Evolutionary conservation across 108 stramenopile genomes (phyloP).

Genomic region (Seminavis robusta): DNA sequence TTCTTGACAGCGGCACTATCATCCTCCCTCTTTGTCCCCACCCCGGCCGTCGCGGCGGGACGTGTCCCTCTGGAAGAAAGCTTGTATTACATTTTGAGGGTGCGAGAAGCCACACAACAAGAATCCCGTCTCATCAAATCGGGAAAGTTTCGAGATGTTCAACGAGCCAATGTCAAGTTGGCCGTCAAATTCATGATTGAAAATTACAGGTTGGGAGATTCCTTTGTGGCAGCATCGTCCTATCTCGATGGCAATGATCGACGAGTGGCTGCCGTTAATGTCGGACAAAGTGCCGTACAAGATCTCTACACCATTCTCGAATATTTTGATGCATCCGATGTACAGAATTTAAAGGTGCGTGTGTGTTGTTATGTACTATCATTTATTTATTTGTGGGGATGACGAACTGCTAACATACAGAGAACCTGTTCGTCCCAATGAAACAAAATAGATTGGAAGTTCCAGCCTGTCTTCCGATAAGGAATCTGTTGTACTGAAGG

Average conservation of each 20-base stretch:
- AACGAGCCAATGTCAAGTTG: constrained; percentile 86
- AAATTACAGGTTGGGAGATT: constrained; percentile 76
- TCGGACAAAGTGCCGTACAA: constrained; percentile 65
- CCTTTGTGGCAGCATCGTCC: constrained; percentile 60
- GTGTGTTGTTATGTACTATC: background rate
- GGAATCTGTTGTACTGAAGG: constrained; percentile 67
- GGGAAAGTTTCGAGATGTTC: constrained; percentile 87
- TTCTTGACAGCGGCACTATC: too few relatives aligned
- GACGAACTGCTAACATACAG: background rate
- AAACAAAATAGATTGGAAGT: constrained; percentile 25
- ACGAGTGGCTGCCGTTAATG: constrained; percentile 52
- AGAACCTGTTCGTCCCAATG: background rate
- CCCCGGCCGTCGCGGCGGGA: background rate
- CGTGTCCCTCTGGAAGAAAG: constrained; percentile 7
- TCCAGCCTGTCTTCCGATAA: constrained; percentile 55
- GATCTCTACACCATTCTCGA: constrained; percentile 81
- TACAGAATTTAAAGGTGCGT: constrained; percentile 77
- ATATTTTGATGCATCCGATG: constrained; percentile 84
- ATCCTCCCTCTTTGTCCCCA: too few relatives aligned
- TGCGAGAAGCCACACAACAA: constrained; percentile 81
- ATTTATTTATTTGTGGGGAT: background rate
- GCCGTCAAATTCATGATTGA: constrained; percentile 84
- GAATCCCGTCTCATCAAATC: constrained; percentile 75
- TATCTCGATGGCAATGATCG: constrained; percentile 39
- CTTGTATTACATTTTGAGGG: constrained; percentile 69